Conservation (phyloP, 139 green algal genomes). For the Micromonas pusilla region DNA sequence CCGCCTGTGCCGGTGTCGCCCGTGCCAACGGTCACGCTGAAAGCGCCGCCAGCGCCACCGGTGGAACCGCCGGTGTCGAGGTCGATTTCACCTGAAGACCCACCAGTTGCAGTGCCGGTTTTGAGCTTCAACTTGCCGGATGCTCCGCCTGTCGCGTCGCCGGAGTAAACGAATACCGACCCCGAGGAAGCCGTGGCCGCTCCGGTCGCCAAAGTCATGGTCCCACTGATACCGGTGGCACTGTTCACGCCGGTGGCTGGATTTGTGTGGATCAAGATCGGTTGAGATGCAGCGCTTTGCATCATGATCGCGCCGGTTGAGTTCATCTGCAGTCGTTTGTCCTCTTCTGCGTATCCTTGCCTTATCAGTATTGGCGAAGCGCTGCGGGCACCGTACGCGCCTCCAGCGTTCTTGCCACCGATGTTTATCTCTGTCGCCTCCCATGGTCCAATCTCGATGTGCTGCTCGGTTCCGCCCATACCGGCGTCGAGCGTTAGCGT, state of each 20-base stretch:
- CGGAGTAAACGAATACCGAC: too few relatives aligned
- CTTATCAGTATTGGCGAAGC: background rate
- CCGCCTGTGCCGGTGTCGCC: slow-evolving; percentile 11
- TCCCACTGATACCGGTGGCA: background rate
- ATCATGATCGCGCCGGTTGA: background rate
- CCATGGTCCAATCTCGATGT: background rate
- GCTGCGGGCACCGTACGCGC: background rate
- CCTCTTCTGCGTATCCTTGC: background rate
- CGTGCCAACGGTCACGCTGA: slow-evolving; percentile 15
- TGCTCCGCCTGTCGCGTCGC: too few relatives aligned
- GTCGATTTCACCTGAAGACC: slow-evolving; percentile 17
- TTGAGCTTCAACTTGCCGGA: background rate
- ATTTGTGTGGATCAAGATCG: background rate
- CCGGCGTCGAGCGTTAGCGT: slow-evolving; percentile 1
- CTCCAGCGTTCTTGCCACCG: background rate
- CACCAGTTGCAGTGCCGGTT: background rate
- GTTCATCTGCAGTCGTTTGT: background rate
- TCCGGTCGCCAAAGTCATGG: background rate
- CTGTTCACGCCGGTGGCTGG: background rate
- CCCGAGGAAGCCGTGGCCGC: too few relatives aligned
- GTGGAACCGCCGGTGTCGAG: slow-evolving; percentile 4
- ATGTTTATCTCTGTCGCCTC: background rate
- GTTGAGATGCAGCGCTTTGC: background rate
- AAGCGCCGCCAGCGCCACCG: slow-evolving; percentile 15
- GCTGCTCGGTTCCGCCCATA: background rate